Conservation (phyloP, 345 rosid genomes). For the Cardamine resedifolia region DNA sequence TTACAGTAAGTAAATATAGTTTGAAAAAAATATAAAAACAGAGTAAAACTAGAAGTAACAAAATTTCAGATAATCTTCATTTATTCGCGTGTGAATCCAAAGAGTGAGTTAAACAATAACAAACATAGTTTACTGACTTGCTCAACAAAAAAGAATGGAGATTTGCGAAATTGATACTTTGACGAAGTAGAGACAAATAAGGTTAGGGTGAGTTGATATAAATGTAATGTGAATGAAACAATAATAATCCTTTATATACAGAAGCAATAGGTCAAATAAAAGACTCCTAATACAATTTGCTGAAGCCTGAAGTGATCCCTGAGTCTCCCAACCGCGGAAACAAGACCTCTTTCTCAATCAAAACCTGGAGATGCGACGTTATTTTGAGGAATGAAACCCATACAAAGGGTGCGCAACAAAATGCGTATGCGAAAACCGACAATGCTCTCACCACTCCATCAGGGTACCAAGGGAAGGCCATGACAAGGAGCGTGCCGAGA, state of each 20-base stretch:
- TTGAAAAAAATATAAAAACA: neutral
- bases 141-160: neutral
- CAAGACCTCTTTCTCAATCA: constrained; percentile 76
- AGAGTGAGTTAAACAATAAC: neutral
- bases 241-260: constrained; percentile 27
- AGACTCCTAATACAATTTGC: constrained; percentile 52
- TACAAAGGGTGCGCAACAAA: constrained; percentile 68
- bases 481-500: constrained; percentile 68
- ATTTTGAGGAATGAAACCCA: constrained; percentile 64
- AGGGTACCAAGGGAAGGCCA: constrained; percentile 82
- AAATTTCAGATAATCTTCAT: neutral
- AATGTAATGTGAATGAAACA: constrained; percentile 30
- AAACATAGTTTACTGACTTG: neutral
- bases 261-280: constrained; percentile 24
- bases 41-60: neutral
- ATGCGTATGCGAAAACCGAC: constrained; percentile 68
- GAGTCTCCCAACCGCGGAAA: constrained; percentile 70
- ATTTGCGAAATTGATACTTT: neutral
- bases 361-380: constrained; percentile 57
- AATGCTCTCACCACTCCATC: constrained; percentile 76
- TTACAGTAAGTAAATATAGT: neutral
- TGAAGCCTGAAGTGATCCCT: constrained; percentile 42
- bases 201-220: constrained; percentile 15
- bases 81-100: neutral
- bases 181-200: neutral